phyloP scores from a whole-genome alignment of 495 filamentous ascomycete genomes.

The Neurospora intermedia region DNA sequence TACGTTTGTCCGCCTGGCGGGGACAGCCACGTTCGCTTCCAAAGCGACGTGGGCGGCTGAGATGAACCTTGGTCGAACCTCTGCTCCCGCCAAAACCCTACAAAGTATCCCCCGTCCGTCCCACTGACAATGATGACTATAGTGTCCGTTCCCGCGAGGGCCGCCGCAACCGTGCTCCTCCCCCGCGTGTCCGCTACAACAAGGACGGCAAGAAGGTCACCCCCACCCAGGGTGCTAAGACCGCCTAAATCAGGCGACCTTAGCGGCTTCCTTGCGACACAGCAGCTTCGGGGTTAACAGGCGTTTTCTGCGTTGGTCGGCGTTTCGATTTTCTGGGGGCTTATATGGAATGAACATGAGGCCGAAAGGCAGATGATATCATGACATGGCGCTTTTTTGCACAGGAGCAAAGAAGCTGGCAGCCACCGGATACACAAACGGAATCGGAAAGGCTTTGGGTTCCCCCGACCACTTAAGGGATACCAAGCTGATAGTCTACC shows the following conservation, averaged over 20 bases:
- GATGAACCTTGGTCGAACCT: conserved; percentile 51
- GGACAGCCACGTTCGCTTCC: conserved; percentile 23
- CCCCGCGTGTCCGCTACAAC: conserved; percentile 96
- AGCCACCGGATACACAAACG: conserved; percentile 10
- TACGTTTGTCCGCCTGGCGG: conserved; percentile 47
- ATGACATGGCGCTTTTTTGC: conserved; percentile 15
- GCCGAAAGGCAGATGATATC: conserved; percentile 18
- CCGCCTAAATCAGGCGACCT: conserved; percentile 12
- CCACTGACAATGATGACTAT: conserved; percentile 28
- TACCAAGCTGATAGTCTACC: conserved; percentile 23
- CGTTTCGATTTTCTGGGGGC: conserved; percentile 13
- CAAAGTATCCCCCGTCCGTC: conserved; percentile 7
- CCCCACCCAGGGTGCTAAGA: conserved; percentile 60
- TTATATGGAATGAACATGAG: conserved; percentile 6
- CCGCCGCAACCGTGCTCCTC: conserved; percentile 96
- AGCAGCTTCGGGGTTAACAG: conserved; percentile 12
- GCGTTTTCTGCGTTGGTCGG: conserved; percentile 13
- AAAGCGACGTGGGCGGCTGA: conserved; percentile 40
- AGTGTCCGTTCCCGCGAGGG: conserved; percentile 97
- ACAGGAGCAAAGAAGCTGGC: conserved; percentile 8
- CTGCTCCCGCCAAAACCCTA: conserved; percentile 21
- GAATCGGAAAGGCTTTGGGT: conserved; percentile 10
- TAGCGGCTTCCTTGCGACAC: conserved; percentile 4
- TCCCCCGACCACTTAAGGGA: conserved; percentile 9
- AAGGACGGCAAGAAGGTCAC: conserved; percentile 99